These are phyloP conservation scores for Penicillium sp. DNA, from an alignment of 2,329 filamentous ascomycete species.

Conservation along the genomic window DNA sequence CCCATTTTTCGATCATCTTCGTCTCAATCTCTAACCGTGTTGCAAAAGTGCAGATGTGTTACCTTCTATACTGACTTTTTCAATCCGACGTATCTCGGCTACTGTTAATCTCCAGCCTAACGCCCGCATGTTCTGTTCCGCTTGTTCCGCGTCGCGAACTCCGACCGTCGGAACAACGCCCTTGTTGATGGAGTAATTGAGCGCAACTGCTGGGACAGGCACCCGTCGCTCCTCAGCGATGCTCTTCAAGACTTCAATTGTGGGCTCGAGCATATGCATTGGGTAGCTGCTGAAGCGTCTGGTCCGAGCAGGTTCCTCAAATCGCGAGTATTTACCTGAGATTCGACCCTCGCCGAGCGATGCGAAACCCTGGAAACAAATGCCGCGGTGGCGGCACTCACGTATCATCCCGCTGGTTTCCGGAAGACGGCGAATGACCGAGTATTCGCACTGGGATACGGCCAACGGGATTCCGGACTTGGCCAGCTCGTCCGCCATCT, in stretches of 20 bases:
- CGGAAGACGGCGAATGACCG: slow-evolving; percentile 42
- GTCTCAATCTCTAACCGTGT: slow-evolving; percentile 37
- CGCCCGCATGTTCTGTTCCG: slow-evolving; percentile 39
- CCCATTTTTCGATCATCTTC: neutral
- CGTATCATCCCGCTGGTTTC: slow-evolving; percentile 42
- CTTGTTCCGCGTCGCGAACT: slow-evolving; percentile 43
- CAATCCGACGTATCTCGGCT: slow-evolving; percentile 44
- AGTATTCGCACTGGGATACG: slow-evolving; percentile 48
- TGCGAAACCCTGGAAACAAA: slow-evolving; percentile 45
- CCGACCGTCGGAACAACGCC: slow-evolving; percentile 45
- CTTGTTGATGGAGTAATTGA: slow-evolving; percentile 48
- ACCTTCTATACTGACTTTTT: slow-evolving; percentile 42
- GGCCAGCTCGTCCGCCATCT: slow-evolving; percentile 42
- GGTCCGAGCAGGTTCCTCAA: slow-evolving; percentile 38
- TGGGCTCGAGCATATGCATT: slow-evolving; percentile 44
- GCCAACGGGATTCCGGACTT: slow-evolving; percentile 41
- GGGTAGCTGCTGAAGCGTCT: slow-evolving; percentile 45
- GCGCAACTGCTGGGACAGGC: slow-evolving; percentile 38
- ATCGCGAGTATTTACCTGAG: slow-evolving; percentile 41
- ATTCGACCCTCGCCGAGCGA: slow-evolving; percentile 42
- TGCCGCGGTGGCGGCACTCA: slow-evolving; percentile 40
- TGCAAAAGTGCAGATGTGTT: slow-evolving; percentile 43
- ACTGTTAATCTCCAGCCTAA: slow-evolving; percentile 44
- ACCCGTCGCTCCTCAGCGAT: slow-evolving; percentile 38
- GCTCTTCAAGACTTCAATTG: slow-evolving; percentile 34